Base-by-base conservation (phyloP, 768 basidiomycete species). In the Psilocybe azurescens region DNA sequence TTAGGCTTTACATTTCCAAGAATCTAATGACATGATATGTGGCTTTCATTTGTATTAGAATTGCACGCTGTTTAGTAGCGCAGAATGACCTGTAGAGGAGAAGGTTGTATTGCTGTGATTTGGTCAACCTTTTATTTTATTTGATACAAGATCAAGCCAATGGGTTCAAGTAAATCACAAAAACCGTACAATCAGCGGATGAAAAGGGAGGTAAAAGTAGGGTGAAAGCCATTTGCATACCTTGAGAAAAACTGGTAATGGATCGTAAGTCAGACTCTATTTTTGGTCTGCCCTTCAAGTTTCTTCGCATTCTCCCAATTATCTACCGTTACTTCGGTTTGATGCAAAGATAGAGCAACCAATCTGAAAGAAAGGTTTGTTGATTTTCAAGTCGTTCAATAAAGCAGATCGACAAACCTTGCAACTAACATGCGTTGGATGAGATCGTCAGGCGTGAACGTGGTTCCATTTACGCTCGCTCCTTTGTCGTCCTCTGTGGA, bases 371-470 rank as follows among this genome's bases (percentile, higher is more conserved):
- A 67, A 50, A 14, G 5, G 39, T 49, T 44, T 62, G 55, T 18
- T 41, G 28, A 51, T 44, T 69, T 20, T 67, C 18, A 28, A 67
- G 46, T 18, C 28, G 33, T 6, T 41, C 16, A 44, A 29, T 9
- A 46, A 46, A 62, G 13, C 29, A 62, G 13, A 46, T 49, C 30
- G 32, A 69, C 83, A 56, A 48, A 93, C 92, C 88, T 87, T 30
- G 91, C 86, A 14, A 91, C 71, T 47, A 83, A 82, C 85, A 94
- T 90, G 55, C 85, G 76, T 55, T 82, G 83, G 59, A 90, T 82
- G 54, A 94, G 77, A 61, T 91, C 86, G 20, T 93, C 86, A 0
- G 86, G 75, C 30, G 79, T 79, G 36, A 82, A 70, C 8, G 59
- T 57, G 24, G 84, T 80, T 18, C 78, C 70, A 11, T 16, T 33